phyloP scores from a whole-genome alignment of 148 eudicot genomes.

The Chenopodium quinoa region DNA sequence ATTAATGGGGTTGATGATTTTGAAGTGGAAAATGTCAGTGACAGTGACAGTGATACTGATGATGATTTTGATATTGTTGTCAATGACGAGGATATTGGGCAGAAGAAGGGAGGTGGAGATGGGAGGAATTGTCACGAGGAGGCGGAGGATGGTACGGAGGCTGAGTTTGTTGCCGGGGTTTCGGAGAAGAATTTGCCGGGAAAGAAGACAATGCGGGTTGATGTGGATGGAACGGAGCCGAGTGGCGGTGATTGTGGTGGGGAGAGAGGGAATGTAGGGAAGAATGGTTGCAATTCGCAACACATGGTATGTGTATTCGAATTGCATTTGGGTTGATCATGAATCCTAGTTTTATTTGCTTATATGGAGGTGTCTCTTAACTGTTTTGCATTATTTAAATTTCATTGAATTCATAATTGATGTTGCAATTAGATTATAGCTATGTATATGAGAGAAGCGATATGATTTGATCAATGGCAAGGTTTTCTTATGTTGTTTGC shows the following conservation, averaged over 20 bases:
- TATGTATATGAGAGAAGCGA: background rate
- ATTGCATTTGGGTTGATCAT: background rate
- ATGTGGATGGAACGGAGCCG: conserved; percentile 1
- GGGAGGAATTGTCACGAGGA: background rate
- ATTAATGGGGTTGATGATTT: background rate
- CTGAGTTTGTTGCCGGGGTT: background rate
- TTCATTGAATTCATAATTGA: too few species aligned
- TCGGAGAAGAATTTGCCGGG: conserved; percentile 12
- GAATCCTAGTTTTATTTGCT: background rate
- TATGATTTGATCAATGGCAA: background rate
- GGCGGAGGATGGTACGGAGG: conserved; percentile 3
- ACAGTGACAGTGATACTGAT: conserved; percentile 12
- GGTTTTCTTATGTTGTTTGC: background rate
- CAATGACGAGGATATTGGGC: conserved; percentile 24
- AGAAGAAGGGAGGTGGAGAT: conserved; percentile 6
- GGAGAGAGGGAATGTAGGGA: conserved; percentile 16
- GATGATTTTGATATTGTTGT: conserved; percentile 29
- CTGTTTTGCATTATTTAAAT: background rate
- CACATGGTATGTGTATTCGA: conserved; percentile 13
- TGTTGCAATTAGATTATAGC: background rate
- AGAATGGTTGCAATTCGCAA: conserved; percentile 19
- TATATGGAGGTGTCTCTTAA: background rate
- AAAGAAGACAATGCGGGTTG: conserved; percentile 8
- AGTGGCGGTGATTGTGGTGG: conserved; percentile 14
- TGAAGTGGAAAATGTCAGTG: background rate